Conservation (phyloP, 2,329 filamentous ascomycete species). For the Penicillium sp. region DNA sequence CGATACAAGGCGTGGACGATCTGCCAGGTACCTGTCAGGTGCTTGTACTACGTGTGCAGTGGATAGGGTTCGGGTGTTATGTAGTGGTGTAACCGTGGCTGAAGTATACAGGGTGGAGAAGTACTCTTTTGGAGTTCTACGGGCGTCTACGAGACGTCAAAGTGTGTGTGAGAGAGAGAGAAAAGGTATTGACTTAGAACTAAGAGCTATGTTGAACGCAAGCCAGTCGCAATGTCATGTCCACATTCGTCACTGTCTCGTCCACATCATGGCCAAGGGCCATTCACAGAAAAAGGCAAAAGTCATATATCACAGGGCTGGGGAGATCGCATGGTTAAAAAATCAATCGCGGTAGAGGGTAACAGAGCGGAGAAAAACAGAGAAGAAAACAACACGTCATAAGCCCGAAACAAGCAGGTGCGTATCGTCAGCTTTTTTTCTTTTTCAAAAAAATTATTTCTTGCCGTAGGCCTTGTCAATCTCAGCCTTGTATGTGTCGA, state of each 20-base stretch:
- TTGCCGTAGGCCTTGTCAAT: conserved; percentile 60
- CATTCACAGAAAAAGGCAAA: conserved; percentile 2
- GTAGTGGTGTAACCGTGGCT: conserved; percentile 16
- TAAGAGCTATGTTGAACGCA: background rate
- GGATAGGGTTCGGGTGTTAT: conserved; percentile 1
- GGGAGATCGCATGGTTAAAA: conserved; percentile 10
- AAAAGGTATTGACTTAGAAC: background rate
- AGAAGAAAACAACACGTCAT: background rate
- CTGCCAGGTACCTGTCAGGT: conserved; percentile 12
- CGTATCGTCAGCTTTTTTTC: conserved; percentile 4
- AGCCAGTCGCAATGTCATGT: conserved; percentile 11
- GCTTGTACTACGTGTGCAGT: conserved; percentile 12
- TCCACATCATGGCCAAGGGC: conserved; percentile 16
- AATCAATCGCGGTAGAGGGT: conserved; percentile 16
- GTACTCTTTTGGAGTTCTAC: conserved; percentile 5
- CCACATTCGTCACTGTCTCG: conserved; percentile 19
- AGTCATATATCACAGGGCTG: conserved; percentile 14
- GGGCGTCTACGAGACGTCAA: background rate
- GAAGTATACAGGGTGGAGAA: conserved; percentile 2
- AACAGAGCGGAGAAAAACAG: conserved; percentile 6
- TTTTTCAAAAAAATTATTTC: conserved; percentile 30
- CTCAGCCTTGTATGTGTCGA: conserved; percentile 60
- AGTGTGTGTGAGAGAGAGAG: no score
- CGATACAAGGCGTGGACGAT: background rate
- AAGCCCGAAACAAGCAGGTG: conserved; percentile 1